Evolutionary conservation across 2,329 filamentous ascomycete genomes (phyloP).

Genomic region (Parafenestella ontariensis): DNA sequence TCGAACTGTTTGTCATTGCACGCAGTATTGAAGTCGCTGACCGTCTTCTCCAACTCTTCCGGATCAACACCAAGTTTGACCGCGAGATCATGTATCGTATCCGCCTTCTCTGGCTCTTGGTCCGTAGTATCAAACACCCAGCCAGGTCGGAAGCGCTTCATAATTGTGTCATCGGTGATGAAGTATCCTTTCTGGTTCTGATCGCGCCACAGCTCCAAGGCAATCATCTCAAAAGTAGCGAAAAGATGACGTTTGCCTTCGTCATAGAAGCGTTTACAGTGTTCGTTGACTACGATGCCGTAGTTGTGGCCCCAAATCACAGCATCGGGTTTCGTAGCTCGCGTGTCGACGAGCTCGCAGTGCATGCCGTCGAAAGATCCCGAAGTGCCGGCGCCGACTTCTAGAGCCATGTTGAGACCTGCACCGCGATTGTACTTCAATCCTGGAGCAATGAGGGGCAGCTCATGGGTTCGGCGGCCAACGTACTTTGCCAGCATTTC

Average conservation of each 20-base stretch:
- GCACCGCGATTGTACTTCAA: constrained; percentile 51
- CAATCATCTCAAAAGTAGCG: constrained; percentile 54
- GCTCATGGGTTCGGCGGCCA: constrained; percentile 47
- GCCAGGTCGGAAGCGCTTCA: constrained; percentile 51
- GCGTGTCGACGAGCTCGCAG: constrained; percentile 52
- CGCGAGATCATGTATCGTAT: constrained; percentile 50
- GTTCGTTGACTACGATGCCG: constrained; percentile 53
- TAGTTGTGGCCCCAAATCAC: constrained; percentile 54
- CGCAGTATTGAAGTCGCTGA: constrained; percentile 51
- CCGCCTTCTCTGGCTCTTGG: constrained; percentile 49
- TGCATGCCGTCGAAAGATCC: constrained; percentile 54
- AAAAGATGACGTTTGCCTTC: constrained; percentile 52
- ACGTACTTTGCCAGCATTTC: constrained; percentile 53
- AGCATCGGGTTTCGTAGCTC: constrained; percentile 52
- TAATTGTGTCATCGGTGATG: constrained; percentile 51
- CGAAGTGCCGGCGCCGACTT: constrained; percentile 51
- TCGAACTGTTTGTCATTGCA: constrained; percentile 51
- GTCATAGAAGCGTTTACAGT: constrained; percentile 51
- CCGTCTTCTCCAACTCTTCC: constrained; percentile 47
- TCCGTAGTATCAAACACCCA: constrained; percentile 56
- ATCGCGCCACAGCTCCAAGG: constrained; percentile 50
- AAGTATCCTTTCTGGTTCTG: constrained; percentile 53
- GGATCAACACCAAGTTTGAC: constrained; percentile 49
- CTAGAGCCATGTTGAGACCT: constrained; percentile 51
- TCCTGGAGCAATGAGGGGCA: constrained; percentile 52